Percentiles rank a stretch among this genome's conserved stretches.
Evolutionary conservation across 1,284 basidiomycete species (phyloP).

Genomic region (Boletus sp.): DNA sequence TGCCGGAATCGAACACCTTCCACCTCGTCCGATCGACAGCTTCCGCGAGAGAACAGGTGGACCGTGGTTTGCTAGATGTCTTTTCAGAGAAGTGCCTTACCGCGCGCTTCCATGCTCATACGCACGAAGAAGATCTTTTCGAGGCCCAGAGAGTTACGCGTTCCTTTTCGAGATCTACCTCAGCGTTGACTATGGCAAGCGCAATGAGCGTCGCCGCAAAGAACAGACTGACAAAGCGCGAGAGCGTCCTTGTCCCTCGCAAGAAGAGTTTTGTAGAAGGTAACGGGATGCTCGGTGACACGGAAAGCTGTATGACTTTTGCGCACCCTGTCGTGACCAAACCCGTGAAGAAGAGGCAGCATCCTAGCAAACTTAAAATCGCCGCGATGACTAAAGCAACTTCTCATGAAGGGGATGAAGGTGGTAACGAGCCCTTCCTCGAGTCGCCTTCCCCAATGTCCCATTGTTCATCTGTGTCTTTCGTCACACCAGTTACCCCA

Average conservation of each 20-base stretch:
- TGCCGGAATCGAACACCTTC: slow-evolving; percentile 56
- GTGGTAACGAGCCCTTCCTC: slow-evolving; percentile 17
- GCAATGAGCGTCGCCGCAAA: slow-evolving; percentile 52
- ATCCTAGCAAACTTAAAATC: slow-evolving; percentile 47
- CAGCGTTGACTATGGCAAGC: slow-evolving; percentile 54
- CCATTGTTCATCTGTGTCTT: slow-evolving; percentile 45
- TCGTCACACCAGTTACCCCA: slow-evolving; percentile 42
- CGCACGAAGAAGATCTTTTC: slow-evolving; percentile 63
- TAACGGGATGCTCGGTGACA: slow-evolving; percentile 14
- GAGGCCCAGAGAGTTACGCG: slow-evolving; percentile 48
- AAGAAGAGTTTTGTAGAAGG: slow-evolving; percentile 45
- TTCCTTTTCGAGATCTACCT: slow-evolving; percentile 45
- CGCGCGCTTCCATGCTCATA: slow-evolving; percentile 59
- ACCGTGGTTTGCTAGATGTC: slow-evolving; percentile 67
- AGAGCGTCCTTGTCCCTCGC: slow-evolving; percentile 63
- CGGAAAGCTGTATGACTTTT: slow-evolving; percentile 20
- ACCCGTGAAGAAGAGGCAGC: slow-evolving; percentile 34
- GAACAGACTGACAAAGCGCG: slow-evolving; percentile 58
- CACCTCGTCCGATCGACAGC: slow-evolving; percentile 69
- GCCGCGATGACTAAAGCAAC: slow-evolving; percentile 29
- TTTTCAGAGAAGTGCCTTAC: slow-evolving; percentile 61
- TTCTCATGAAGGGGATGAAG: slow-evolving; percentile 26
- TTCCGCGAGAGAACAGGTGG: slow-evolving; percentile 64
- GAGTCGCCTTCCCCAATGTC: slow-evolving; percentile 50
- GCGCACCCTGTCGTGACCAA: slow-evolving; percentile 8